Conservation (phyloP, 177 flowering plant genomes). For the Telopea speciosissima region DNA sequence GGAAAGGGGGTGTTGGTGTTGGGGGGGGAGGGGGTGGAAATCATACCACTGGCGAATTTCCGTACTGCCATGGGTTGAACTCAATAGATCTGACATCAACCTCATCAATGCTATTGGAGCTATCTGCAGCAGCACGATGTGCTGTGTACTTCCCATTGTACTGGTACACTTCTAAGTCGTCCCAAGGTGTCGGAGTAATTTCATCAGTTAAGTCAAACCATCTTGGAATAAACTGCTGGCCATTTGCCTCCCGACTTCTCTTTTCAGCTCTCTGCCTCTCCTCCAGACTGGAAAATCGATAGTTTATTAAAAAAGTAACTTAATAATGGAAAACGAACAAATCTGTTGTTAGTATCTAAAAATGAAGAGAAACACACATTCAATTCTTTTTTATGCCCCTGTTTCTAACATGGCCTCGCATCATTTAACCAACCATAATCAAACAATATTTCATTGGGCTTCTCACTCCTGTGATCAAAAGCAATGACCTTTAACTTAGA, state of each 20-base stretch:
- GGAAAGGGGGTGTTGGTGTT: no score
- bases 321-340: no score
- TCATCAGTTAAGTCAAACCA: constrained; percentile 52
- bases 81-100: constrained; percentile 30
- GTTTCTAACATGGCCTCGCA: neutral
- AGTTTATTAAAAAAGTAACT: neutral
- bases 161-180: constrained; percentile 50
- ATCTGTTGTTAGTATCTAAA: no score
- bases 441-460: neutral
- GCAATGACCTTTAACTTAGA: neutral
- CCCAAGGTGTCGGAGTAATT: constrained; percentile 55
- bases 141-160: constrained; percentile 44
- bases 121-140: constrained; percentile 35
- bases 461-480: neutral
- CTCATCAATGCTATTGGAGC: constrained; percentile 20
- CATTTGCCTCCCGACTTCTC: constrained; percentile 40
- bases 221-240: constrained; percentile 41
- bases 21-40: no score
- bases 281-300: constrained; percentile 41
- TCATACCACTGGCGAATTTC: constrained; percentile 26
- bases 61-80: constrained; percentile 67
- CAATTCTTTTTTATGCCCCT: no score
- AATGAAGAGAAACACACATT: no score
- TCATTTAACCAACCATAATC: neutral
- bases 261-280: constrained; percentile 66